Base-by-base conservation (phyloP, 106 monocot species). In the Dioscorea alata region DNA sequence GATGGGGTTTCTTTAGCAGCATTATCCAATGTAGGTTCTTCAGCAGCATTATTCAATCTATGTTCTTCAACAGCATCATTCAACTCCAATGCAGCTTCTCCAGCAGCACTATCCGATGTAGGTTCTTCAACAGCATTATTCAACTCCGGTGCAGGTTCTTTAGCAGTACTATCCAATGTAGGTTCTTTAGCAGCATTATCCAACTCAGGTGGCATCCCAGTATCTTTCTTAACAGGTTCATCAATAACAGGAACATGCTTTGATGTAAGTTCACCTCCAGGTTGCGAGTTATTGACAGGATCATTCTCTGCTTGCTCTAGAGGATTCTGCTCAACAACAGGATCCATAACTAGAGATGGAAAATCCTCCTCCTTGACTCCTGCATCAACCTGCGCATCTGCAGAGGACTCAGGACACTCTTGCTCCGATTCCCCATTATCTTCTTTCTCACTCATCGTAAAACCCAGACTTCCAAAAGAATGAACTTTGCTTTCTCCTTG, bases 381-480 rank as follows among this genome's bases (percentile, higher is more conserved):
- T 54, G 59, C 63, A 25, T 73, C 35, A 12, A 49, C 63, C 25
- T 68, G 67, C 48, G 61, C 68, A 42, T 25, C 73, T 54, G 73
- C 68, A 59, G 73, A 61, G 33, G 48, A 49, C 18, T 68, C 79
- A 12, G 15, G 60, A 42, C 50, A 49, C 63, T 63, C 76, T 22
- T 56, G 53, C 8, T 64, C 76, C 9, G 70, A 23, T n/a, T 68
- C 61, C 48, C 65, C 54, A 14, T 35, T 49, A 15, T 49, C 65
- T 50, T 63, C 32, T 8, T 23, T 68, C 61, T 52, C 79, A 54
- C 73, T 72, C 67, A 78, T 73, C 69, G 34, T 53, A 57, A 49
- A 66, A 28, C 6, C 64, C 17, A 66, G 20, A 31, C 22, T 32
- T 73, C 14, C 35, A 52, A 52, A 53, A 28, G 28, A 28, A 28